A percentile compares a stretch with the other conserved stretches of the same genome.
Evolutionary conservation across 2,329 filamentous ascomycete genomes (phyloP).

Genomic region (Phialophora expanda): DNA sequence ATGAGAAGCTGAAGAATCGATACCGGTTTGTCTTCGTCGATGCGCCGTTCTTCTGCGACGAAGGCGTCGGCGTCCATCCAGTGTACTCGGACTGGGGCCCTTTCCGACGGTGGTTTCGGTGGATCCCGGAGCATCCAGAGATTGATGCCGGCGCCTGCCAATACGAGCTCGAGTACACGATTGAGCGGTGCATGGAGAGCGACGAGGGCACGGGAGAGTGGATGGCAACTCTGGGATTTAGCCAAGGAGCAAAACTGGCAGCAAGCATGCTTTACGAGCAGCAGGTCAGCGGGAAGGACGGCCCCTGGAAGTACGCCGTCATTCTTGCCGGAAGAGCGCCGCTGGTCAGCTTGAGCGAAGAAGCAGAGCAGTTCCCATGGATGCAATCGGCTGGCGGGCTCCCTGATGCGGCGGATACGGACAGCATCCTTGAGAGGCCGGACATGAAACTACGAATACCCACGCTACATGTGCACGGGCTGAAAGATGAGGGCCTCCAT

Average conservation of each 20-base stretch:
- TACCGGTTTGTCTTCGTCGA: slow-evolving; percentile 77
- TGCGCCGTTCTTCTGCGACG: slow-evolving; percentile 66
- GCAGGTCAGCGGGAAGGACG: slow-evolving; percentile 53
- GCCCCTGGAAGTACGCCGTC: slow-evolving; percentile 64
- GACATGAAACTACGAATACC: slow-evolving; percentile 61
- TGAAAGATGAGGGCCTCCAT: slow-evolving; percentile 64
- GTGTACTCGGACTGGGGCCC: slow-evolving; percentile 71
- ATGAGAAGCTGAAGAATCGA: slow-evolving; percentile 54
- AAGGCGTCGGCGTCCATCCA: slow-evolving; percentile 37
- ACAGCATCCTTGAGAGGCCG: slow-evolving; percentile 39
- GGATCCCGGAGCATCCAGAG: slow-evolving; percentile 62
- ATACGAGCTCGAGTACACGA: slow-evolving; percentile 47
- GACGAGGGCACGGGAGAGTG: slow-evolving; percentile 64
- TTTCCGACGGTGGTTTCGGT: slow-evolving; percentile 69
- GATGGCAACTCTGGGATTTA: slow-evolving; percentile 69
- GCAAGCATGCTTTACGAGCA: slow-evolving; percentile 66
- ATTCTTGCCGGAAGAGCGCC: slow-evolving; percentile 67
- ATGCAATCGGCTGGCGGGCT: slow-evolving; percentile 40
- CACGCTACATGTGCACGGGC: slow-evolving; percentile 71
- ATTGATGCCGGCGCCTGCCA: slow-evolving; percentile 55
- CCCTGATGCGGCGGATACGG: slow-evolving; percentile 35
- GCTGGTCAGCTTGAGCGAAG: slow-evolving; percentile 49
- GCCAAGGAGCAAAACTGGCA: slow-evolving; percentile 68
- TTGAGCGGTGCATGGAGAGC: slow-evolving; percentile 56
- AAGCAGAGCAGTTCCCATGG: slow-evolving; percentile 36